Evolutionary conservation across 176 grass and related monocot species (phyloP).

Genomic region (Pontederia paniculata): DNA sequence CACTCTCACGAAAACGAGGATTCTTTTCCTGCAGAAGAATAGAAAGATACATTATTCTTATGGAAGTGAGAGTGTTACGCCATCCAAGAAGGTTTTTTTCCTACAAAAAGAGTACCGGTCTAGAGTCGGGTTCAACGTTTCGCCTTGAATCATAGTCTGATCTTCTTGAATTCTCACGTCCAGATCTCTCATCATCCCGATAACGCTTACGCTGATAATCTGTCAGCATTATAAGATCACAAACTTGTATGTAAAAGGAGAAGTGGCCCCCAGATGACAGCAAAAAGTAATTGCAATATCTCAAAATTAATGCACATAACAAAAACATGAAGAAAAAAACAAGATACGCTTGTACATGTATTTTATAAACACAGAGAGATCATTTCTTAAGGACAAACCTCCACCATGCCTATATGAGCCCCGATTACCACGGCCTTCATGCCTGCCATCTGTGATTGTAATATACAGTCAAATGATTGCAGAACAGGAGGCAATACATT

Average conservation of each 20-base stretch:
- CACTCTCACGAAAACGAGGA: too few species aligned
- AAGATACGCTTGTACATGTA: not conserved
- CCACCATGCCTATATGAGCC: slow-evolving; percentile 50
- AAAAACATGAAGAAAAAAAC: not conserved
- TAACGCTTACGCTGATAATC: slow-evolving; percentile 65
- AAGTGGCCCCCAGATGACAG: not conserved
- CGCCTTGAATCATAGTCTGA: slow-evolving; percentile 52
- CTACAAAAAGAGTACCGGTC: slow-evolving; percentile 9
- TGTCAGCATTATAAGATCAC: slow-evolving; percentile 11
- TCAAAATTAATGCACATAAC: not conserved
- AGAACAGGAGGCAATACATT: not conserved
- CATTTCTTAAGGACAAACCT: slow-evolving; percentile 26
- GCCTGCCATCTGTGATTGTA: slow-evolving; percentile 52
- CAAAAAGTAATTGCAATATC: not conserved
- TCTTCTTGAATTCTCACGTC: slow-evolving; percentile 26
- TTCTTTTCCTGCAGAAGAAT: too few species aligned
- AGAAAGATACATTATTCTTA: too few species aligned
- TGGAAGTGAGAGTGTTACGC: too few species aligned
- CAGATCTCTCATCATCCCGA: slow-evolving; percentile 39
- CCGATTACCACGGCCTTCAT: slow-evolving; percentile 45
- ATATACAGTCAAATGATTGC: not conserved
- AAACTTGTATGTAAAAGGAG: too few species aligned
- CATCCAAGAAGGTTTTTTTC: too few species aligned
- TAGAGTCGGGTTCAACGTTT: slow-evolving; percentile 33
- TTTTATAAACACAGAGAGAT: not conserved